A percentile compares a stretch with the other conserved stretches of the same genome.
Conservation (phyloP, 2,329 filamentous ascomycete genomes). For the Penicillium concentricum region DNA sequence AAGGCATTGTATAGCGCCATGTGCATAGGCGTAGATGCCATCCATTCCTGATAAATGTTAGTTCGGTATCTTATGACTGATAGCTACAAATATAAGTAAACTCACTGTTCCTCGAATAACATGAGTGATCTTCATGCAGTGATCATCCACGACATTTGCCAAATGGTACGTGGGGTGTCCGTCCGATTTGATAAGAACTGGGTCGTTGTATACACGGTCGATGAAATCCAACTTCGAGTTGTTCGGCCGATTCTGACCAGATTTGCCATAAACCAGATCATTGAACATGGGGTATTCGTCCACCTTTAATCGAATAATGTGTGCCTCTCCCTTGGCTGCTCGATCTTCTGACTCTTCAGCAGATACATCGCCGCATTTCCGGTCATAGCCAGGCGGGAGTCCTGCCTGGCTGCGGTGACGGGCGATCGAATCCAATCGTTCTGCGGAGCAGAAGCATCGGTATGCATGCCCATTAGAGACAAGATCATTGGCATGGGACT, state of each 20-base stretch:
- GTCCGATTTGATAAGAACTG: conserved; percentile 86
- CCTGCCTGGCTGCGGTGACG: conserved; percentile 60
- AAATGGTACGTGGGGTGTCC: conserved; percentile 95
- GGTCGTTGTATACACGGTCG: conserved; percentile 68
- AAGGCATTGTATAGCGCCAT: conserved; percentile 74
- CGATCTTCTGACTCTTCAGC: conserved; percentile 67
- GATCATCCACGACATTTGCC: conserved; percentile 94
- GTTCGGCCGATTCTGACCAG: conserved; percentile 52
- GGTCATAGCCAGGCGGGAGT: conserved; percentile 62
- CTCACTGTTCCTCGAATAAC: conserved; percentile 81
- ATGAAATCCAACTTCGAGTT: conserved; percentile 46
- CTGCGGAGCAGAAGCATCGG: conserved; percentile 83
- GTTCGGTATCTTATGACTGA: neutral
- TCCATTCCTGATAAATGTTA: conserved; percentile 69
- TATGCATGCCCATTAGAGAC: conserved; percentile 75
- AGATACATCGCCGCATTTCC: conserved; percentile 69
- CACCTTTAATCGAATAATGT: conserved; percentile 75
- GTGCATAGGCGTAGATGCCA: conserved; percentile 85
- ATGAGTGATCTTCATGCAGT: conserved; percentile 92
- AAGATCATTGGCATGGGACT: conserved; percentile 66
- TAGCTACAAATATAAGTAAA: neutral
- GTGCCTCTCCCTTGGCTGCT: conserved; percentile 65
- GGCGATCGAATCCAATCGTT: conserved; percentile 67
- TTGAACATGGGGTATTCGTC: conserved; percentile 65
- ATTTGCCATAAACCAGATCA: conserved; percentile 76